Percentiles rank a stretch among this genome's conserved stretches.
Evolutionary conservation across 768 basidiomycete species (phyloP).

Genomic region (Boletus sp.): DNA sequence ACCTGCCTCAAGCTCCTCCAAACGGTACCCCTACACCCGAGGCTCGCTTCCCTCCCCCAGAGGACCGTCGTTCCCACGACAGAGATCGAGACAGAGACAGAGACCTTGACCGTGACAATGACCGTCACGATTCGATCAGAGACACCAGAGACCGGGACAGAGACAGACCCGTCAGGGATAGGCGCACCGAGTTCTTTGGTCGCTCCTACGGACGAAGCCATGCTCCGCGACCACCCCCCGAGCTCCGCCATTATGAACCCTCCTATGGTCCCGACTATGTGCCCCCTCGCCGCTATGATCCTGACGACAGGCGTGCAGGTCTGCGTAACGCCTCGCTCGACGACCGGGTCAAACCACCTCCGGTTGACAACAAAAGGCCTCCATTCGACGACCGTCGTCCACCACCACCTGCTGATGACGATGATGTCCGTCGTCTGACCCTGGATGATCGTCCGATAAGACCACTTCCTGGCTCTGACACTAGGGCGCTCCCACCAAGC

Average conservation of each 20-base stretch:
- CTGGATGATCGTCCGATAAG: constrained; percentile 35
- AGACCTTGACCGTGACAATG: constrained; percentile 38
- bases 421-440: constrained; percentile 25
- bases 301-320: constrained; percentile 29
- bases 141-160: constrained; percentile 33
- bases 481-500: constrained; percentile 10
- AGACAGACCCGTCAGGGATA: constrained; percentile 35
- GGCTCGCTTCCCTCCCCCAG: constrained; percentile 16
- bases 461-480: constrained; percentile 24
- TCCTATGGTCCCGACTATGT: constrained; percentile 36
- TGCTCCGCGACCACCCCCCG: constrained; percentile 43
- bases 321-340: constrained; percentile 20
- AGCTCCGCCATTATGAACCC: constrained; percentile 49
- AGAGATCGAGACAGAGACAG: constrained; percentile 35
- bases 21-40: constrained; percentile 11
- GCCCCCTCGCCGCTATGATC: constrained; percentile 35
- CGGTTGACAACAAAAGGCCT: constrained; percentile 32
- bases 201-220: constrained; percentile 41
- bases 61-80: constrained; percentile 35
- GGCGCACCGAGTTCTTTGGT: constrained; percentile 37
- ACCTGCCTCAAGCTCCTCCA: constrained; percentile 7
- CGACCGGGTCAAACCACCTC: constrained; percentile 25
- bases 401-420: constrained; percentile 17
- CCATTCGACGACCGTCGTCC: constrained; percentile 30
- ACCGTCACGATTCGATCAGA: constrained; percentile 23